Conservation (phyloP, 148 eudicot species). For the Camellia sinensis region DNA sequence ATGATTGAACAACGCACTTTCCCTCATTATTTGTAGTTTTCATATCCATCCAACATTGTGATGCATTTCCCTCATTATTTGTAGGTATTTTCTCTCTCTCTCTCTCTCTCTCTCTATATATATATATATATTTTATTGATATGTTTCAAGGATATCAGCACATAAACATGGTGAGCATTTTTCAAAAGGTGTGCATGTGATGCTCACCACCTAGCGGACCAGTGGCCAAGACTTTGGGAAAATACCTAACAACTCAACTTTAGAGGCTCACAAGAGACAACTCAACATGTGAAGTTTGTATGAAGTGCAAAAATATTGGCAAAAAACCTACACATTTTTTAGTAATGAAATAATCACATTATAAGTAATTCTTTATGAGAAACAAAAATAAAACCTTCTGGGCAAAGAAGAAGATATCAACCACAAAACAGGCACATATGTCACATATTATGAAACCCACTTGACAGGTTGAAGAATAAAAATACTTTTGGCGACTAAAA, state of each 20-base stretch:
- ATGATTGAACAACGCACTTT: neutral
- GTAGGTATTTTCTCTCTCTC: too few relatives aligned
- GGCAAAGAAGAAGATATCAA: neutral
- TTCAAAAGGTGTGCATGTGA: neutral
- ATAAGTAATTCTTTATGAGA: neutral
- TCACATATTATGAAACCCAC: too few relatives aligned
- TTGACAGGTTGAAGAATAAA: too few relatives aligned
- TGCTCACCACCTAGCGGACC: neutral
- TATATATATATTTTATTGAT: neutral
- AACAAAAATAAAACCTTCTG: slow-evolving; percentile 8
- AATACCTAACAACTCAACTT: neutral
- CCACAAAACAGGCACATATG: too few relatives aligned
- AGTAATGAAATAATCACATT: neutral
- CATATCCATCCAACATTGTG: too few relatives aligned
- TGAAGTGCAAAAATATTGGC: neutral
- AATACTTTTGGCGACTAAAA: too few relatives aligned
- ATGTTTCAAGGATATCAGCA: neutral
- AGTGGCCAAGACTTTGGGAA: neutral
- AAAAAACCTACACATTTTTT: neutral
- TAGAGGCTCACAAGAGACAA: neutral
- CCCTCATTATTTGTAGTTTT: neutral
- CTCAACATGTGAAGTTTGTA: neutral
- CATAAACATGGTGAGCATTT: neutral
- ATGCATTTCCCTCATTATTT: too few relatives aligned
- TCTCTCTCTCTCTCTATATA: too few relatives aligned